A percentile compares a stretch with the other conserved stretches of the same genome.
phyloP scores from a whole-genome alignment of 2,329 filamentous ascomycete species.

The Corynespora cassiicola region DNA sequence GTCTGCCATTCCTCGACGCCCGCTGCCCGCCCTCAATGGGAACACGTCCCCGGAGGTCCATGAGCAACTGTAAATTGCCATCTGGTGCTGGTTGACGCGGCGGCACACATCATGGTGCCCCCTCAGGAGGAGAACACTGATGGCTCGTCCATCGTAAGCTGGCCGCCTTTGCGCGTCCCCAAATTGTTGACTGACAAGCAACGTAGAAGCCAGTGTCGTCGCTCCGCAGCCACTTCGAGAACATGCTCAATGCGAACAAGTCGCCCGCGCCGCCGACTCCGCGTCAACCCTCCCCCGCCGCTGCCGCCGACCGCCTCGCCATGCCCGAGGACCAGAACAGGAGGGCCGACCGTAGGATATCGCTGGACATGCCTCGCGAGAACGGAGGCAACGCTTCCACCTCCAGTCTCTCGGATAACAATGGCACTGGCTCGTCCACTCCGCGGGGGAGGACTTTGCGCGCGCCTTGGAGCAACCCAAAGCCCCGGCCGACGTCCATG shows the following conservation, averaged over 20 bases:
- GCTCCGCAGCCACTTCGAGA: conserved; percentile 81
- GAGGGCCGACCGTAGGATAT: conserved; percentile 44
- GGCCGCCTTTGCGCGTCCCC: neutral
- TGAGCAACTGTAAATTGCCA: conserved; percentile 38
- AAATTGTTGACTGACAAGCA: conserved; percentile 15
- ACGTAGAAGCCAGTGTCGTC: conserved; percentile 80
- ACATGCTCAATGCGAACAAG: conserved; percentile 62
- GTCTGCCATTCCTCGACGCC: conserved; percentile 15
- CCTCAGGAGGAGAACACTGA: conserved; percentile 67
- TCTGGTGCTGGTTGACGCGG: conserved; percentile 43
- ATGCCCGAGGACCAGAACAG: conserved; percentile 34
- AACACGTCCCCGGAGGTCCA: conserved; percentile 31
- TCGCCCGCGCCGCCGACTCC: conserved; percentile 27
- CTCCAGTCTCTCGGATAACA: conserved; percentile 45
- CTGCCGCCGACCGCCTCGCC: conserved; percentile 34
- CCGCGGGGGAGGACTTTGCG: conserved; percentile 46
- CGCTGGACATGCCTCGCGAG: conserved; percentile 49
- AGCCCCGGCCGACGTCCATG: conserved; percentile 56
- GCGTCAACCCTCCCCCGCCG: conserved; percentile 40
- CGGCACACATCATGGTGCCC: conserved; percentile 40
- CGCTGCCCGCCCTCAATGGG: conserved; percentile 37
- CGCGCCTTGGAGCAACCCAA: conserved; percentile 42
- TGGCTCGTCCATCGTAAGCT: conserved; percentile 75
- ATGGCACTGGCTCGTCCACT: conserved; percentile 34
- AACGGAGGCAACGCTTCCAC: conserved; percentile 24